phyloP scores from a whole-genome alignment of 768 basidiomycete genomes.

The Dioszegia aurantiaca region DNA sequence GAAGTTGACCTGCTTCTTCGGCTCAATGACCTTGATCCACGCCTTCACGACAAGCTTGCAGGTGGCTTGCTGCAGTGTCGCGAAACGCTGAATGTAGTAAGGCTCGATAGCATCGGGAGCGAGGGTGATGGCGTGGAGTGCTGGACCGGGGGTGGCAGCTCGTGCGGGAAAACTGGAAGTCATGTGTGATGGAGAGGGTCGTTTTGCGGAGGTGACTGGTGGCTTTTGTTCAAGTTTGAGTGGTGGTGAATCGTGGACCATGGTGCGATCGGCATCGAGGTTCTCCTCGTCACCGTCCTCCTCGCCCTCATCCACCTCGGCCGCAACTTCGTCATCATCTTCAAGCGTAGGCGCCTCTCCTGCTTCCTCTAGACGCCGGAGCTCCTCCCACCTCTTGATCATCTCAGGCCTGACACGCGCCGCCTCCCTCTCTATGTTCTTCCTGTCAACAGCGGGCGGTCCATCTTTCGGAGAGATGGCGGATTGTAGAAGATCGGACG shows the following conservation, averaged over 20 bases:
- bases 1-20: constrained; percentile 53
- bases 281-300: constrained; percentile 25
- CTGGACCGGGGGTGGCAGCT: constrained; percentile 26
- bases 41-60: constrained; percentile 53
- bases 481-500: constrained; percentile 52
- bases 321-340: constrained; percentile 16
- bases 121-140: constrained; percentile 38
- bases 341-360: constrained; percentile 30
- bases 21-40: constrained; percentile 56
- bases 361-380: constrained; percentile 37
- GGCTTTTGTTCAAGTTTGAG: constrained; percentile 11
- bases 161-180: constrained; percentile 36
- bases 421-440: constrained; percentile 37
- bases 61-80: constrained; percentile 47
- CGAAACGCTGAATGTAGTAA: constrained; percentile 48
- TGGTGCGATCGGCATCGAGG: constrained; percentile 37
- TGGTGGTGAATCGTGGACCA: constrained; percentile 39
- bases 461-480: constrained; percentile 28
- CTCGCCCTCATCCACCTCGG: constrained; percentile 26
- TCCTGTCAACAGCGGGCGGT: constrained; percentile 30
- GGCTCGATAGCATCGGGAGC: constrained; percentile 33
- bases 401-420: constrained; percentile 34
- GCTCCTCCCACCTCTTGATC: constrained; percentile 41
- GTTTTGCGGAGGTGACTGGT: constrained; percentile 13
- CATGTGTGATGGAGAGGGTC: constrained; percentile 23